Conservation (phyloP, 768 basidiomycete species). For the Lenzites betulinus region DNA sequence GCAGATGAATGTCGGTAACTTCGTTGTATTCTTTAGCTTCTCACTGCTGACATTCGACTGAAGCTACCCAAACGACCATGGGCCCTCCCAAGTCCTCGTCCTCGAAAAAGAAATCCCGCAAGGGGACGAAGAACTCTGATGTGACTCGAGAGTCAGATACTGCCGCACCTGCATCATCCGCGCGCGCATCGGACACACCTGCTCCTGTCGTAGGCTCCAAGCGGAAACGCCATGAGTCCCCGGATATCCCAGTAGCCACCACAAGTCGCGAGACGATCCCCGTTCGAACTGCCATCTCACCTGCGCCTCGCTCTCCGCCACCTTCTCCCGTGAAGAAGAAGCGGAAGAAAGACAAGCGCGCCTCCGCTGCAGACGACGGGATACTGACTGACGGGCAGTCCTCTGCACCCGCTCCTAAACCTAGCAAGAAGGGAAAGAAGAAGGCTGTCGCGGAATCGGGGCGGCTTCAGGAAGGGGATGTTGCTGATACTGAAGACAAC, state of each 20-base stretch:
- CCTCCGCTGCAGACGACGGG: background rate
- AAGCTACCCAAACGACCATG: background rate
- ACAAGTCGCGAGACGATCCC: background rate
- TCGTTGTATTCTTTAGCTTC: background rate
- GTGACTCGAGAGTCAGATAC: background rate
- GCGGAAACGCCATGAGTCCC: conserved; percentile 12
- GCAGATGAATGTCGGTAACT: background rate
- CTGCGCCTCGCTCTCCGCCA: background rate
- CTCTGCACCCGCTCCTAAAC: background rate
- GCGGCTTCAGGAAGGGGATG: background rate
- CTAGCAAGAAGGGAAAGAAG: conserved; percentile 11
- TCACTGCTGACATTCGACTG: background rate
- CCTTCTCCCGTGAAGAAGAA: conserved; percentile 26
- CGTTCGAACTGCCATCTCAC: background rate
- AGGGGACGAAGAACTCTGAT: background rate
- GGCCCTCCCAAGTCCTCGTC: background rate
- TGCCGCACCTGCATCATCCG: background rate
- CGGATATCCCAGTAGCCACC: background rate
- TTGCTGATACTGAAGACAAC: background rate
- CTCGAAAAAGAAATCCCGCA: conserved; percentile 6
- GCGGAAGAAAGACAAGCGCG: conserved; percentile 29
- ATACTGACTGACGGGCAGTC: background rate
- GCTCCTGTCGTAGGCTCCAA: conserved; percentile 1
- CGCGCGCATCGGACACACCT: background rate
- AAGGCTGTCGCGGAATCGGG: background rate